phyloP scores from a whole-genome alignment of 805 yeast species.

The Zygotorulaspora sp. region DNA sequence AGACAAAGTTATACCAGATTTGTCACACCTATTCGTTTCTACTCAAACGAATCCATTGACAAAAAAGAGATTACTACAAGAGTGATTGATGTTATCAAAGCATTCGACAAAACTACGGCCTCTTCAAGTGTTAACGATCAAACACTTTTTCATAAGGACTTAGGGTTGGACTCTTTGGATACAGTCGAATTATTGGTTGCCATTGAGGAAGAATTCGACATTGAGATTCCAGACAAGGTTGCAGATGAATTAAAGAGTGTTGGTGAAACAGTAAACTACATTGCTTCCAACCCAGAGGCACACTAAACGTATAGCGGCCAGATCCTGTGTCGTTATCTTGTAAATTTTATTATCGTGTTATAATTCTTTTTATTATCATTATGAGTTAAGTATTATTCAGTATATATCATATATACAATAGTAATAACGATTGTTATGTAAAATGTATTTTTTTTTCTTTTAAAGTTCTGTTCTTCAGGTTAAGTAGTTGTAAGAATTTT shows the following conservation, averaged over 20 bases:
- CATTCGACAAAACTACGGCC: conserved; percentile 57
- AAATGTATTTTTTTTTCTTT: neutral
- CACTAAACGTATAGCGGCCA: conserved; percentile 19
- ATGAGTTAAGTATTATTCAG: neutral
- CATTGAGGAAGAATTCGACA: conserved; percentile 86
- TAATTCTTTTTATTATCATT: conserved; percentile 2
- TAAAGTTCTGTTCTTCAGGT: too few species aligned
- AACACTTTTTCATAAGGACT: conserved; percentile 50
- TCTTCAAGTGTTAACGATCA: conserved; percentile 38
- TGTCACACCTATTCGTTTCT: conserved; percentile 38
- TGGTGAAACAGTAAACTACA: conserved; percentile 87
- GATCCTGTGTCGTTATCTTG: conserved; percentile 8
- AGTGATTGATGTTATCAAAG: conserved; percentile 70
- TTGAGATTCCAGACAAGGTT: conserved; percentile 82
- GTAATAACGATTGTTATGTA: conserved; percentile 9
- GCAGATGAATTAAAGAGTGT: conserved; percentile 93
- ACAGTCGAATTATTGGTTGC: conserved; percentile 95
- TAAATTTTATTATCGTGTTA: conserved; percentile 8
- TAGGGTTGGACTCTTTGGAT: conserved; percentile 78
- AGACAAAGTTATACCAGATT: conserved; percentile 30
- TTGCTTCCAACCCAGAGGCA: conserved; percentile 58
- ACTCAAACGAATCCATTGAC: conserved; percentile 58
- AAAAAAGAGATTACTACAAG: conserved; percentile 78
- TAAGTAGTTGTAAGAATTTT: too few species aligned
- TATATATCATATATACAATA: conserved; percentile 5